Base-by-base conservation (phyloP, 306 rosid genomes). In the Biancaea sappan region DNA sequence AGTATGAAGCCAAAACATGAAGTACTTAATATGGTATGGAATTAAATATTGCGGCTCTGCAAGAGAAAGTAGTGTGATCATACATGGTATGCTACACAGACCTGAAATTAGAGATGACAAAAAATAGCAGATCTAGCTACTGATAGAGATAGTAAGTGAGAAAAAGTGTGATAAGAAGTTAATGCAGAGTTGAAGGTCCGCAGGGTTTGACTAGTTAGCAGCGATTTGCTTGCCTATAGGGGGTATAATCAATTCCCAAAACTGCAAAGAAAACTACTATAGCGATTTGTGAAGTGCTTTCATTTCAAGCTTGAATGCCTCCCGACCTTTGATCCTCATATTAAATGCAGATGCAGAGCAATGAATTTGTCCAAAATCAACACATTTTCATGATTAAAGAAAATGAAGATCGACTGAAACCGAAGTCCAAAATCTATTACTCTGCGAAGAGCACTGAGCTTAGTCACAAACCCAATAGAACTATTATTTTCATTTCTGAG, bases 21-120 rank as follows among this genome's bases (percentile, higher is more conserved):
- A 31, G 52, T 75, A 62, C 77, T 53, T 25, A 2, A 53, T 24
- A 56, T 47, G 34, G 80, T 31, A 69, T 44, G 25, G 53, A 70
- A 58, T 38, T 58, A 65, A 80, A 54, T 28, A 53, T 68, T 58
- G 84, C 77, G 79, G 87, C 82, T 67, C 51, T n/a, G 80, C 57
- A 59, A 28, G 77, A 76, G 34, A 79, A 83, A 76, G 52, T 10
- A 2, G 9, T 13, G 14, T 64, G 44, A 34, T 60, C 46, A 64
- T 38, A 0, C 69, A 64, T 40, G 40, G 51, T 22, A 38, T 6
- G 22, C 0, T 51, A 44, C 12, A 22, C 21, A 40, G 51, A 64
- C 34, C 40, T 66, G 54, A 40, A 69, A 29, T 32, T 19, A 6
- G 16, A 50, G 63, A 53, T 3, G 32, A 67, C 66, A 15, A 46